Conservation (phyloP, 257 asterid genomes). For the Lithospermum erythrorhizon region DNA sequence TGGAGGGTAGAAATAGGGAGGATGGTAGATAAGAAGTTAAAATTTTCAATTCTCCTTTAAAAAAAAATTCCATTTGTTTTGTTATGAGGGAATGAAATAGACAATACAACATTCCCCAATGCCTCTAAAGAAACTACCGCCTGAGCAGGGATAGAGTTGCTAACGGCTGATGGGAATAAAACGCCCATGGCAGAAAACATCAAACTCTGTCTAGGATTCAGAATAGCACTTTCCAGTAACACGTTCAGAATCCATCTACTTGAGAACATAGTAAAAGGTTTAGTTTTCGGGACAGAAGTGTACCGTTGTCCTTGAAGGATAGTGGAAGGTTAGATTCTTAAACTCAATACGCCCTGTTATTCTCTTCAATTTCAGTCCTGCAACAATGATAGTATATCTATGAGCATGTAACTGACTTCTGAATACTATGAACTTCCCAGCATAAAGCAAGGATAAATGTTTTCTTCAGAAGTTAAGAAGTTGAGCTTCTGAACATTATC, state of each 20-base stretch:
- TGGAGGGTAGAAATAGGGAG: no score
- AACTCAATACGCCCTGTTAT: slow-evolving; percentile 66
- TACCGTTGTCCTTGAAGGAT: slow-evolving; percentile 70
- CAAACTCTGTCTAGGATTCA: no score
- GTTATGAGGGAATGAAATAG: no score
- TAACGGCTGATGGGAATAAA: no score
- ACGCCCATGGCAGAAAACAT: no score
- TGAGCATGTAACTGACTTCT: background rate
- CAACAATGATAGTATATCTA: slow-evolving; percentile 3
- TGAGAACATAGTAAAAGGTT: background rate
- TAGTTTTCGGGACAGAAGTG: slow-evolving; percentile 7
- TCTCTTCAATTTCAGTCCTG: slow-evolving; percentile 63
- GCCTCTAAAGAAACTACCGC: no score
- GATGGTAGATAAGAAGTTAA: no score
- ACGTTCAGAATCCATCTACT: background rate
- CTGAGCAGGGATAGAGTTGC: no score
- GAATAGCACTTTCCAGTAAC: background rate
- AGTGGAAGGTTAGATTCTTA: slow-evolving; percentile 52
- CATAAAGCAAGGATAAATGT: background rate
- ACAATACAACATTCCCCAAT: no score
- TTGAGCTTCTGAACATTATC: no score
- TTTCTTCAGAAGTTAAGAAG: background rate
- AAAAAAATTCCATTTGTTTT: no score
- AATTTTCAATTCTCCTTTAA: no score
- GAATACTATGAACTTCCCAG: background rate